Percentiles rank a stretch among this genome's conserved stretches.
Conservation (phyloP, 2,329 filamentous ascomycete species). For the Alternaria dauci region DNA sequence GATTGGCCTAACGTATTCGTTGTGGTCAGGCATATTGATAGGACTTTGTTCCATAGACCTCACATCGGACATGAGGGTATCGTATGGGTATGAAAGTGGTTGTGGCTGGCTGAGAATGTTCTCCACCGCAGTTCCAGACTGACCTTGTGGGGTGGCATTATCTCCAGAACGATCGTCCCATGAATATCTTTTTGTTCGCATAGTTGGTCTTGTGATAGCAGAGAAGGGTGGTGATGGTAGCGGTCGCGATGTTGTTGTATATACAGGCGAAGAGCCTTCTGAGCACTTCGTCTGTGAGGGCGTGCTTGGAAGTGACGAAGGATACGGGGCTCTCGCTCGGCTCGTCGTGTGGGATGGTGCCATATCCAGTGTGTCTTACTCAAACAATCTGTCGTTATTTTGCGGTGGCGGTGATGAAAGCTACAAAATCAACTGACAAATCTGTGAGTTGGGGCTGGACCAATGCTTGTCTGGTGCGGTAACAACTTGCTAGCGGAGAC, state of each 20-base stretch:
- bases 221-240: not conserved
- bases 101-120: not conserved
- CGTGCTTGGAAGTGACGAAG: not conserved
- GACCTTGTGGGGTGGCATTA: not conserved
- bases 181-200: not conserved
- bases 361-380: not conserved
- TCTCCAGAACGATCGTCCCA: not conserved
- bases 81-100: not conserved
- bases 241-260: not conserved
- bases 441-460: not conserved
- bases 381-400: not conserved
- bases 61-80: not conserved
- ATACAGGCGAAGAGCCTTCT: not conserved
- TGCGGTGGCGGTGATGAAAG: not conserved
- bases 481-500: not conserved
- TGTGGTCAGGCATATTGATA: conserved; percentile 10
- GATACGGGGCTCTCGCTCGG: not conserved
- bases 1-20: not conserved
- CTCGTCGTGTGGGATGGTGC: not conserved
- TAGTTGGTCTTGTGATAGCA: not conserved
- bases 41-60: not conserved
- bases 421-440: not conserved
- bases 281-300: not conserved
- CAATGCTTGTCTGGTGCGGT: not conserved
- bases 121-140: not conserved